phyloP scores from a whole-genome alignment of 139 green algal genomes.

The Chlamydomonas applanata region DNA sequence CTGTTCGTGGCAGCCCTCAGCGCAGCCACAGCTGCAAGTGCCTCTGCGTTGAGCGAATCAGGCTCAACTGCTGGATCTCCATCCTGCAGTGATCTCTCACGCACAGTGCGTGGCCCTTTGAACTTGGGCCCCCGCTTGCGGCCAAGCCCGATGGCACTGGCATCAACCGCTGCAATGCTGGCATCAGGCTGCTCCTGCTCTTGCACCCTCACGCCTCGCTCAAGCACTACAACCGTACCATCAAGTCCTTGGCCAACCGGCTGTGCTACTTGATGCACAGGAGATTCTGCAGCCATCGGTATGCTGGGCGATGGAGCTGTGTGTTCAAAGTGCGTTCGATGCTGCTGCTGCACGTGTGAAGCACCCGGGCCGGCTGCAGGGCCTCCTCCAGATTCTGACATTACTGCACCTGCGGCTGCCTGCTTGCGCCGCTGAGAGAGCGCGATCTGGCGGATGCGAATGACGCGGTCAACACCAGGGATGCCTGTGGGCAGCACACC shows the following conservation, averaged over 20 bases:
- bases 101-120: background rate
- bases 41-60: background rate
- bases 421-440: constrained; percentile 5
- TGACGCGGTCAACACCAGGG: constrained; percentile 1
- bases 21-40: background rate
- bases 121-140: background rate
- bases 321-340: no score
- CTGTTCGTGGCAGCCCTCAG: background rate
- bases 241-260: no score
- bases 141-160: background rate
- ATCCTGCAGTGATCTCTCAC: background rate
- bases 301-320: no score
- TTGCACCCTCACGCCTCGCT: background rate
- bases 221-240: no score
- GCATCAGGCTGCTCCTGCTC: constrained; percentile 1
- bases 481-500: background rate
- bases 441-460: constrained; percentile 9
- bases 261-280: no score
- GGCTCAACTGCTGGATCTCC: background rate
- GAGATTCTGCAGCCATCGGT: no score
- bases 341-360: background rate
- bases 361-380: background rate
- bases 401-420: background rate
- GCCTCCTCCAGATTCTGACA: background rate
- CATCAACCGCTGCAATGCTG: background rate